Base-by-base conservation (phyloP, 1,284 basidiomycete species). In the Fomes fomentarius region DNA sequence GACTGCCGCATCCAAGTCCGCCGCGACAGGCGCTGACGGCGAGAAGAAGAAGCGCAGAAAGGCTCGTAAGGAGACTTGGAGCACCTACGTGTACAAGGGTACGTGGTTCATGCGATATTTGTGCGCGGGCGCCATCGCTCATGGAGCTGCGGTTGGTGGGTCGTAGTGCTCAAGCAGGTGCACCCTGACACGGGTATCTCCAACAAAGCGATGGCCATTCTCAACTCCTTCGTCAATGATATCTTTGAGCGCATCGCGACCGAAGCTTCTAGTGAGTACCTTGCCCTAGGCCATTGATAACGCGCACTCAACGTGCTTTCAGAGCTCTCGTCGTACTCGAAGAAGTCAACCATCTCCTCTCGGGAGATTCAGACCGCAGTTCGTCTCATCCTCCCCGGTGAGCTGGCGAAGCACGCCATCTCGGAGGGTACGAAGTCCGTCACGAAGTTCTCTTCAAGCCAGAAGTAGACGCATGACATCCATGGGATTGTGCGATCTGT, bases 361-460 rank as follows among this genome's bases (percentile, higher is more conserved):
- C 83, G 85, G 60, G 86, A 88, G 76, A 87, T 89, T 69, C 86
- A 89, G 73, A 89, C 86, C n/a, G 74, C 82, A 49, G 85, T 87
- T 56, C 81, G 86, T 54, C 78, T 89, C 57, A 87, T 89, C 72
- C 78, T 89, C 33, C 86, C 86, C 49, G 86, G 85, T 71, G 87
- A 90, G 73, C 77, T 89, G 52, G 85, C 85, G 65, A 91, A 91
- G 82, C 89, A 91, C 75, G 89, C 88, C 68, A 89, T 93, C 75
- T 90, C 88, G 19, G 90, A 93, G 75, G 90, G 90, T 40, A 89
- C 87, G 57, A 89, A 88, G 77, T 72, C 71, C 9, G 71, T 72
- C 30, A 72, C 71, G 39, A 72, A 69, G 59, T 69, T 66, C 66
- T 69, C 67, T 28, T 69, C 67, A 25, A 62, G 65, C 40, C 56